Evolutionary conservation across 164 flowering plant genomes (phyloP).

Genomic region (Amborella trichopoda): DNA sequence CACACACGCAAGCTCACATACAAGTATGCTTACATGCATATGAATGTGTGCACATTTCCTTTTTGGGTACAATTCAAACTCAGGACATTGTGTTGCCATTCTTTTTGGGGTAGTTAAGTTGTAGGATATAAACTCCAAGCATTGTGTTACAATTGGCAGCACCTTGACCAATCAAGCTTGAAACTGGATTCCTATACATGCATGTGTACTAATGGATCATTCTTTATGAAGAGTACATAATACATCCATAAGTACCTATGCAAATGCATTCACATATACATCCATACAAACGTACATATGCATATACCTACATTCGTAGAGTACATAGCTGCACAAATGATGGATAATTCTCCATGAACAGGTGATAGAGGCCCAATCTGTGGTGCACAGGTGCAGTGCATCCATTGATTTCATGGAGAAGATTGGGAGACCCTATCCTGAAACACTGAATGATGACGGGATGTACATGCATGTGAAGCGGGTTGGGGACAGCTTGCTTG

Average conservation of each 20-base stretch:
- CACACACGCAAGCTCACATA: no score
- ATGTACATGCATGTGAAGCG: slow-evolving; percentile 46
- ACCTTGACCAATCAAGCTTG: no score
- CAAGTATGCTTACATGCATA: no score
- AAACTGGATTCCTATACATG: not conserved
- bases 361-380: slow-evolving; percentile 53
- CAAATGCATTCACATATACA: no score
- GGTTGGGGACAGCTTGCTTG: slow-evolving; percentile 37
- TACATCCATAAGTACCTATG: not conserved
- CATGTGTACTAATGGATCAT: not conserved
- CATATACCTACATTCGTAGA: not conserved
- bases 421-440: slow-evolving; percentile 31
- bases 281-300: no score
- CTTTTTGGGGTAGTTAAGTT: no score
- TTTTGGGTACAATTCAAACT: no score
- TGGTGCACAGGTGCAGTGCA: slow-evolving; percentile 43
- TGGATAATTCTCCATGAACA: slow-evolving; percentile 10
- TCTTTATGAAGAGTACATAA: no score
- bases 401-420: slow-evolving; percentile 56
- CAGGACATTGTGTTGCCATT: no score
- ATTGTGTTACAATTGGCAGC: no score
- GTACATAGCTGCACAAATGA: not conserved
- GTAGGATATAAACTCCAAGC: no score
- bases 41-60: no score
- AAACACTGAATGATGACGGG: slow-evolving; percentile 37